phyloP scores from a whole-genome alignment of 1,284 basidiomycete species.

The Sanghuangporus baumii region DNA sequence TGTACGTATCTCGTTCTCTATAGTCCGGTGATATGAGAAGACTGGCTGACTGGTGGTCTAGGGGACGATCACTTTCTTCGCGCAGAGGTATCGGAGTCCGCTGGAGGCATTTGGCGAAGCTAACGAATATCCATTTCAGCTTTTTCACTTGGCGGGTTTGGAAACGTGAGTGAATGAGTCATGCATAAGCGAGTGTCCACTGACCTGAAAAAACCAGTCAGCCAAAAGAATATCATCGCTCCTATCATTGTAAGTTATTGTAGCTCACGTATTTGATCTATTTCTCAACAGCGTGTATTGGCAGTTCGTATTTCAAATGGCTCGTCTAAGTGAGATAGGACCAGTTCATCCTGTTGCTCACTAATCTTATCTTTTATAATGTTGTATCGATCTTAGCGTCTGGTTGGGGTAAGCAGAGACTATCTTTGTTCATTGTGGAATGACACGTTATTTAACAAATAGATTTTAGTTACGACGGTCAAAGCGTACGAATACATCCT shows the following conservation, averaged over 20 bases:
- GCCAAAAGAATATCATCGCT: constrained; percentile 6
- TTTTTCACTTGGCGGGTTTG: constrained; percentile 16
- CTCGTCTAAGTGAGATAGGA: constrained; percentile 1
- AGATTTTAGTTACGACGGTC: constrained; percentile 8
- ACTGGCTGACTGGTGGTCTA: background rate
- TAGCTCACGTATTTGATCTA: too few relatives aligned
- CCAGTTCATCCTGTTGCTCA: background rate
- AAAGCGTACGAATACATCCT: constrained; percentile 7
- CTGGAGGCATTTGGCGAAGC: background rate
- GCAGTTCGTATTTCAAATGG: constrained; percentile 7
- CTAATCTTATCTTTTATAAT: background rate
- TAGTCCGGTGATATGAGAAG: background rate
- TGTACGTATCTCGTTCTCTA: background rate
- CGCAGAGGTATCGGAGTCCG: constrained; percentile 7
- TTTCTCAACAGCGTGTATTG: background rate
- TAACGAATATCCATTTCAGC: background rate
- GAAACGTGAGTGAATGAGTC: constrained; percentile 5
- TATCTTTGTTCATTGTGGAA: background rate
- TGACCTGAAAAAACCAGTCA: constrained; percentile 1
- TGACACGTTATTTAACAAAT: background rate
- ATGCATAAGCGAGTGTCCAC: background rate
- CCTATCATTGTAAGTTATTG: constrained; percentile 4
- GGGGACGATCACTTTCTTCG: constrained; percentile 16
- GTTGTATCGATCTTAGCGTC: background rate
- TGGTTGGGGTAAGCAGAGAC: constrained; percentile 14